Base-by-base conservation (phyloP, 2,329 filamentous ascomycete genomes). In the Aspergillus sp. region DNA sequence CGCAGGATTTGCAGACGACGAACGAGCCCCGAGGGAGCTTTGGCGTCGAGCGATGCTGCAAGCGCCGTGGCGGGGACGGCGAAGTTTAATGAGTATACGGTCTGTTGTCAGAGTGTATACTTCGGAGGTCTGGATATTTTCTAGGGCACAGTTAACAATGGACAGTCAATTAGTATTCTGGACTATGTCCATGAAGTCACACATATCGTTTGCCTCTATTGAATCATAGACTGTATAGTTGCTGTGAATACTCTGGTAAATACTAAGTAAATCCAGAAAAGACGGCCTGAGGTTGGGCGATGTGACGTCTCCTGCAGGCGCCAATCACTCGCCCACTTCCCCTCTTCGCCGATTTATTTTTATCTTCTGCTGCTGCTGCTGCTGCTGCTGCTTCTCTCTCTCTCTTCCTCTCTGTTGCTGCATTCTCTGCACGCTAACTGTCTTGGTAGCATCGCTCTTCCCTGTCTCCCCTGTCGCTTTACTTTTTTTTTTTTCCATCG, bases 371-470 rank as follows among this genome's bases (percentile, higher is more conserved):
- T 31, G 32, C 32, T 22, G 16, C 42, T 63, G 58, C 54, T 24
- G 22, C 22, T 24, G 22, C 24, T 24, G 31, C 31, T 22, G n/a
- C 42, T 57, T 42, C 47, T 59, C 57, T 49, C 55, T 63, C 49
- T 29, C 52, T 36, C 32, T 36, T 10, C 60, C 57, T 59, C 60
- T 60, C 58, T 63, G 55, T 54, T 66, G 61, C 65, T 63, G 58
- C 54, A 63, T 56, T 58, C 58, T 65, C 65, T 68, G 63, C 63
- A 66, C 59, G 52, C 63, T 67, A 59, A 32, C 45, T 47, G 20
- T 24, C 63, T 67, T 57, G 39, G 52, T 54, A 57, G 29, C 55
- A 45, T 49, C 39, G 29, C 55, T 45, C 53, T n/a, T 36, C 46
- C 49, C 60, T 54, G 46, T 55, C 51, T 55, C 53, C 54, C 55